A percentile compares a stretch with the other conserved stretches of the same genome.
Evolutionary conservation across 768 basidiomycete species (phyloP).

Genomic region (Tulasnella sp.): DNA sequence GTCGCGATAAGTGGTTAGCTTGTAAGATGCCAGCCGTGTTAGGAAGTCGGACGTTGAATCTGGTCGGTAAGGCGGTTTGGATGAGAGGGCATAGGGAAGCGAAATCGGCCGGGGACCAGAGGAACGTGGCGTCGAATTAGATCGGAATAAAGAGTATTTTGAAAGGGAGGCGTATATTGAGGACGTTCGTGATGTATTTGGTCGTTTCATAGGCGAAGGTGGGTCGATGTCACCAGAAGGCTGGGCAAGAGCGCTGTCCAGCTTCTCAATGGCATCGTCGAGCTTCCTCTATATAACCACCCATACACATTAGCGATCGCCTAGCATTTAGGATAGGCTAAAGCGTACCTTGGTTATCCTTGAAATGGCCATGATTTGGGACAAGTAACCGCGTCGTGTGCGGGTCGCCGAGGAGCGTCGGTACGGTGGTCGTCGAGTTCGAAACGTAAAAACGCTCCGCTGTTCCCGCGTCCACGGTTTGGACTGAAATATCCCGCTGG

Average conservation of each 20-base stretch:
- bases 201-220: conserved; percentile 40
- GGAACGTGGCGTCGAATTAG: conserved; percentile 45
- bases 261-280: conserved; percentile 60
- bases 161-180: conserved; percentile 67
- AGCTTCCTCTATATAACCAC: conserved; percentile 58
- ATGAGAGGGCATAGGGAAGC: conserved; percentile 25
- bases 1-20: conserved; percentile 65
- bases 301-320: too few relatives aligned
- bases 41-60: conserved; percentile 66
- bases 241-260: conserved; percentile 47
- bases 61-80: conserved; percentile 42
- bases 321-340: too few relatives aligned
- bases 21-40: conserved; percentile 61
- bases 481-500: background rate
- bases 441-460: background rate
- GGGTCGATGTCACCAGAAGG: conserved; percentile 24
- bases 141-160: conserved; percentile 37
- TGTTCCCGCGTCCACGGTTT: conserved; percentile 1
- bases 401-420: conserved; percentile 8
- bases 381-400: background rate
- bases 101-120: conserved; percentile 26
- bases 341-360: conserved; percentile 35
- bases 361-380: conserved; percentile 6
- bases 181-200: conserved; percentile 29
- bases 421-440: conserved; percentile 7